These are phyloP conservation scores for Populus hybrid DNA, from an alignment of 441 rosid species.

Conservation along the genomic window DNA sequence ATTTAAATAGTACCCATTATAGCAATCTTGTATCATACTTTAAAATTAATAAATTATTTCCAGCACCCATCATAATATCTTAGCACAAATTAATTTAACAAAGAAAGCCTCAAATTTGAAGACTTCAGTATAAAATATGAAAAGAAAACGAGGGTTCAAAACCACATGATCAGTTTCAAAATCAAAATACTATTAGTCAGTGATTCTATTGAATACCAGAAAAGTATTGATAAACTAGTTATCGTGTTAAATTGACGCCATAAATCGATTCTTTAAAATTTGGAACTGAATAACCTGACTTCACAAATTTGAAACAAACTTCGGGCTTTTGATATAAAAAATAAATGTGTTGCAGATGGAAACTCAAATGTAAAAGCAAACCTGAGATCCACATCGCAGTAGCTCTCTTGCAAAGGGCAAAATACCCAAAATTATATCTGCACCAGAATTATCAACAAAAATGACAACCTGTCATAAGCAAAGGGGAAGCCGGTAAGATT, in stretches of 20 bases:
- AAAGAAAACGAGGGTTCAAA: not conserved
- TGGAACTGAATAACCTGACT: not conserved
- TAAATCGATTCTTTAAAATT: not conserved
- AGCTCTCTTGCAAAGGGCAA: slow-evolving; percentile 92
- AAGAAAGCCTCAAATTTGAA: slow-evolving; percentile 1
- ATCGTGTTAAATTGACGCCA: not conserved
- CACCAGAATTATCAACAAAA: slow-evolving; percentile 97
- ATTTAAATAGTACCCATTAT: not conserved
- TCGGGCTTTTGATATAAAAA: not conserved
- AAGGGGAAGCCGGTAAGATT: slow-evolving; percentile 18
- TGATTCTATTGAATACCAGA: not conserved
- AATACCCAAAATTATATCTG: slow-evolving; percentile 90
- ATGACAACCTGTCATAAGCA: slow-evolving; percentile 67
- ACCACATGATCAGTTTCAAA: not conserved
- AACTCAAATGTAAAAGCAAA: slow-evolving; percentile 25
- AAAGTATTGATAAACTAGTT: not conserved
- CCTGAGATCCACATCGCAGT: slow-evolving; percentile 86
- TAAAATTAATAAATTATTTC: not conserved
- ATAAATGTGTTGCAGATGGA: not conserved
- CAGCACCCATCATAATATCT: not conserved
- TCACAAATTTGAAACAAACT: not conserved
- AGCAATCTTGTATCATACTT: not conserved
- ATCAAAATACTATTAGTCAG: not conserved
- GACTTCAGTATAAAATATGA: not conserved
- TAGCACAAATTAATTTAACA: not conserved